Conservation (phyloP, 805 yeast species). For the Sporopachydermia lactativora region DNA sequence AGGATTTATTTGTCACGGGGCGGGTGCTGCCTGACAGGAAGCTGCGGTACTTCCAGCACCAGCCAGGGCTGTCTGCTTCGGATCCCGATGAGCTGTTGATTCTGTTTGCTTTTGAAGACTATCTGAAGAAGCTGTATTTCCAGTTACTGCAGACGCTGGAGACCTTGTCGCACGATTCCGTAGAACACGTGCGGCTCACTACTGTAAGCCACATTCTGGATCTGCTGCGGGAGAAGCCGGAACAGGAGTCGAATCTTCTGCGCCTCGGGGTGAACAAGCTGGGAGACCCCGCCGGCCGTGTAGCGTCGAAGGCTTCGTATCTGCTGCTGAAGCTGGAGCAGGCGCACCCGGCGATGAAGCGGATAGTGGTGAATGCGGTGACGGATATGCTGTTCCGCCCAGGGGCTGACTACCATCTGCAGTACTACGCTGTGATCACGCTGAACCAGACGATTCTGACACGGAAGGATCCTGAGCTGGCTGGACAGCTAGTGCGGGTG, state of each 20-base stretch:
- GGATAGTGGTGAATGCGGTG: constrained; percentile 62
- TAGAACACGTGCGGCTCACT: constrained; percentile 72
- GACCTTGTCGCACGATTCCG: constrained; percentile 76
- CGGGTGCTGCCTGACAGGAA: constrained; percentile 75
- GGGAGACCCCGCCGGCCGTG: constrained; percentile 87
- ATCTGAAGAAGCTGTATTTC: constrained; percentile 65
- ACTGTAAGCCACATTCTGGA: constrained; percentile 68
- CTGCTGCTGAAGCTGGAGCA: constrained; percentile 69
- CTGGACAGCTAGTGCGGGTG: constrained; percentile 70
- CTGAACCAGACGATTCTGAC: constrained; percentile 87
- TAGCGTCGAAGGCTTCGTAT: constrained; percentile 78
- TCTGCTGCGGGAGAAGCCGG: constrained; percentile 74
- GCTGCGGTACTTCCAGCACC: constrained; percentile 65
- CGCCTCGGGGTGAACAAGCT: constrained; percentile 84
- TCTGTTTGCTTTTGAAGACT: constrained; percentile 78
- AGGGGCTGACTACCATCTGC: constrained; percentile 66
- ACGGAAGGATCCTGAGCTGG: constrained; percentile 60
- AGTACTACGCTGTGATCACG: constrained; percentile 78
- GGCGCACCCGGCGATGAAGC: constrained; percentile 92
- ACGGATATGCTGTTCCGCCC: constrained; percentile 68
- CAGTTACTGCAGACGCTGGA: constrained; percentile 66
- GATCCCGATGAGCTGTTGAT: constrained; percentile 46
- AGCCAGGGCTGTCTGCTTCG: constrained; percentile 34
- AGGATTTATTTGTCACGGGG: constrained; percentile 77
- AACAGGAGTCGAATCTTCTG: constrained; percentile 86